These are phyloP conservation scores for Aspergillus olivimuriae DNA, from an alignment of 495 filamentous ascomycete genomes.

Conservation along the genomic window DNA sequence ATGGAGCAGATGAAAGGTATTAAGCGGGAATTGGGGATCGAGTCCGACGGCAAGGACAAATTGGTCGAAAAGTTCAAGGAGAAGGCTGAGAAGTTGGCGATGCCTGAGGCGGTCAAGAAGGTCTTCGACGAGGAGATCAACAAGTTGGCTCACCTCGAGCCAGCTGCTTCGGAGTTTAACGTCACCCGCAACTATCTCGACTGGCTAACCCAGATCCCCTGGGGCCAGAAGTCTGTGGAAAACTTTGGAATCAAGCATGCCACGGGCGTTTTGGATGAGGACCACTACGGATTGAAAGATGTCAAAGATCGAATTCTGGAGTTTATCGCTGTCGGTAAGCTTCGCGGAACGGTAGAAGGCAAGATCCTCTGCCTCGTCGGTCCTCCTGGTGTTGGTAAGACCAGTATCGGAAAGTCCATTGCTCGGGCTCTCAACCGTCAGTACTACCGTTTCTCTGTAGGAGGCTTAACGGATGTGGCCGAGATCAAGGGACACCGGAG, in stretches of 20 bases:
- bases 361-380: slow-evolving; percentile 99
- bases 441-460: slow-evolving; percentile 97
- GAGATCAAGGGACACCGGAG: slow-evolving; percentile 98
- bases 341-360: slow-evolving; percentile 94
- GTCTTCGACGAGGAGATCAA: slow-evolving; percentile 98
- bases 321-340: slow-evolving; percentile 97
- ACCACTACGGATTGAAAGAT: slow-evolving; percentile 95
- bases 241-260: slow-evolving; percentile 94
- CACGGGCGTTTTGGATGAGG: slow-evolving; percentile 86
- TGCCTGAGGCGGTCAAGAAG: slow-evolving; percentile 94
- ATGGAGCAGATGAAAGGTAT: slow-evolving; percentile 99
- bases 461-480: slow-evolving; percentile 95
- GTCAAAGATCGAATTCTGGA: slow-evolving; percentile 98
- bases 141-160: slow-evolving; percentile 90
- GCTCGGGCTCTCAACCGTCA: slow-evolving; percentile 89
- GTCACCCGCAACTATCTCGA: slow-evolving; percentile 99
- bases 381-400: slow-evolving; percentile 95
- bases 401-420: slow-evolving; percentile 97
- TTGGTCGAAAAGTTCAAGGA: slow-evolving; percentile 95
- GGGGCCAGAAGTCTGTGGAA: slow-evolving; percentile 92
- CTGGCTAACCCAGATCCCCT: slow-evolving; percentile 97
- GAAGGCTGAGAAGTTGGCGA: slow-evolving; percentile 86
- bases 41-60: slow-evolving; percentile 97
- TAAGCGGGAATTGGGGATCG: slow-evolving; percentile 86
- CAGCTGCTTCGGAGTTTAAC: slow-evolving; percentile 95